Evolutionary conservation across 176 grass and related monocot genomes (phyloP), one percentile per base, ranked within the genome.

Genomic region (Juncus inflexus): DNA sequence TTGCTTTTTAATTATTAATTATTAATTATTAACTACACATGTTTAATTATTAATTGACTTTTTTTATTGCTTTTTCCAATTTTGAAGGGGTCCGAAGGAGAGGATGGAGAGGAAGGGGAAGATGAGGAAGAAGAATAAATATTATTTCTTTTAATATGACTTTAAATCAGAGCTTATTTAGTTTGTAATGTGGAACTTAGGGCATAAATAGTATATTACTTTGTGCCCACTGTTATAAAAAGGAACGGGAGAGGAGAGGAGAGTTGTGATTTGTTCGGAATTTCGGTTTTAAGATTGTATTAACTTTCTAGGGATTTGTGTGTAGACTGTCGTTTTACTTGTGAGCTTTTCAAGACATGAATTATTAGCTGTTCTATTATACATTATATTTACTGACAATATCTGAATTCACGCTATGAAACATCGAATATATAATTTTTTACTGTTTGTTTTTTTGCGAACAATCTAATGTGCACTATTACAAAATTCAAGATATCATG

Each of bases 111-210:
- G 0, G 79, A 40, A 1, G 80, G 72, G 0, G 81, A 55, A 4
- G 87, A 86, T 0, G 83, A 83, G 1, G 84, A 76, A 0, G 73
- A 77, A 52, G 83, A 83, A 15, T 78, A 85, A 67, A 76, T 66
- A 57, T 11, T 28, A 19, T 55, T 39, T 54, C 59, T 10, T 60
- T 40, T 2, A 35, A 52, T 54, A 55, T 60, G 43, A 58, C 37
- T 7, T 12, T n/a, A 60, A 36, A 59, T 37, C 37, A 28, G 9
- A 51, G 57, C 52, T 15, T 9, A 43, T 58, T 58, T 11, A 4
- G 53, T 70, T 19, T 15, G 37, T 15, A 35, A 58, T 41, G 37
- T 70, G 3, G 55, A 41, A 42, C 36, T 40, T 71, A 58, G 43
- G 52, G 52, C 7, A 58, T 70, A 54, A 53, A 55, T 12, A 28